A percentile compares a stretch with the other conserved stretches of the same genome.
Evolutionary conservation across 257 asterid genomes (phyloP).

Genomic region (Primulina tabacum): DNA sequence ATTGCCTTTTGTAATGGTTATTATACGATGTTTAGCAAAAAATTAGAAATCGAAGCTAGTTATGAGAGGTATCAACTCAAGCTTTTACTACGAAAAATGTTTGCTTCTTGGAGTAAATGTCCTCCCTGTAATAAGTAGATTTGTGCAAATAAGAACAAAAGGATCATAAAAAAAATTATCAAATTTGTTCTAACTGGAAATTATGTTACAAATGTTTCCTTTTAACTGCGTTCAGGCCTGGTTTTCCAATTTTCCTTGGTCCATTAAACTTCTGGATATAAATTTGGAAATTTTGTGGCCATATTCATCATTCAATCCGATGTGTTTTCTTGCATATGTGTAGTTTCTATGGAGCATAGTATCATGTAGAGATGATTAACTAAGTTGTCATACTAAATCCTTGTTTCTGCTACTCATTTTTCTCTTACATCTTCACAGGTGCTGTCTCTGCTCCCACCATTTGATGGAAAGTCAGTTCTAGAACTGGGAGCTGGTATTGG

Average conservation of each 20-base stretch:
- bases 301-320: too few relatives aligned
- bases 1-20: too few relatives aligned
- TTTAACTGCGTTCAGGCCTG: neutral
- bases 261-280: too few relatives aligned
- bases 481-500: slow-evolving; percentile 99
- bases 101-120: neutral
- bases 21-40: too few relatives aligned
- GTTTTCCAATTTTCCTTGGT: neutral
- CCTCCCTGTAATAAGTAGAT: neutral
- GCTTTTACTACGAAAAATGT: neutral
- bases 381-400: neutral
- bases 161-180: too few relatives aligned
- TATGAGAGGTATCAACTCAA: neutral
- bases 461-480: slow-evolving; percentile 73
- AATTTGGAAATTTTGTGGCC: too few relatives aligned
- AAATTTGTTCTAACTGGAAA: neutral
- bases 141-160: too few relatives aligned
- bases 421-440: slow-evolving; percentile 40
- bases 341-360: neutral
- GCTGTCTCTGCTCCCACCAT: slow-evolving; percentile 76
- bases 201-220: neutral
- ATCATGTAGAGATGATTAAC: neutral
- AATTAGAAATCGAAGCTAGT: neutral
- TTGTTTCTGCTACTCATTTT: neutral
- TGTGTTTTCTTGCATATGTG: too few relatives aligned